Evolutionary conservation across 768 basidiomycete genomes (phyloP), one percentile per base, ranked within the genome.

Genomic region (Collybia sp.): DNA sequence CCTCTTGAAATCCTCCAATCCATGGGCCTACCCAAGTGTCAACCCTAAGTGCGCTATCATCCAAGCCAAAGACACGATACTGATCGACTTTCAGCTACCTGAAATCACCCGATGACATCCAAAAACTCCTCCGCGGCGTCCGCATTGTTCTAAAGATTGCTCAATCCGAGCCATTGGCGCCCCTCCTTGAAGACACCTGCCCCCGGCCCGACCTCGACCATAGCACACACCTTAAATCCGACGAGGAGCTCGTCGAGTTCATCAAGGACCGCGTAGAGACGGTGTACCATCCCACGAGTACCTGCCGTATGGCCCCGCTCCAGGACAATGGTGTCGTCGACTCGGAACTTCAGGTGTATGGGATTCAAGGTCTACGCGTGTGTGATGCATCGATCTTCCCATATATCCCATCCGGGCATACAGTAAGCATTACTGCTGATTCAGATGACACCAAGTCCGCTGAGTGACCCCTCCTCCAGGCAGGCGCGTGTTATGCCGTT

Each of bases 341-440:
- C 49, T 48, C 58, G 10, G 52, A 62, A 19, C 55, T 73, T 47
- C 59, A 58, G 45, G 71, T 74, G 13, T 65, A 69, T 51, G 73
- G 73, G 9, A 48, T 77, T 6, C 52, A 66, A 17, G 69, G 70
- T 1, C 51, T 77, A 48, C 60, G 73, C 33, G 67, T 76, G 12
- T 75, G 72, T 40, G 76, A 77, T 58, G 74, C 73, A 15, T 73
- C 72, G 32, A 61, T 73, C 5, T 75, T 73, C 54, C 75, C 75
- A 8, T 61, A 46, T 32, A 73, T 73, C 44, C 56, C 74, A 5
- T 75, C 75, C 46, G 73, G 73, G 1, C 73, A 76, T 59, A 72
- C 72, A 50, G 72, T 70, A 43, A 51, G 70, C 4, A 25, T 8
- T 25, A 16, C 31, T 49, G 10, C 5, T 41, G 40, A 11, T 10